phyloP scores from a whole-genome alignment of 495 filamentous ascomycete genomes.

The Penicillium nucicola region DNA sequence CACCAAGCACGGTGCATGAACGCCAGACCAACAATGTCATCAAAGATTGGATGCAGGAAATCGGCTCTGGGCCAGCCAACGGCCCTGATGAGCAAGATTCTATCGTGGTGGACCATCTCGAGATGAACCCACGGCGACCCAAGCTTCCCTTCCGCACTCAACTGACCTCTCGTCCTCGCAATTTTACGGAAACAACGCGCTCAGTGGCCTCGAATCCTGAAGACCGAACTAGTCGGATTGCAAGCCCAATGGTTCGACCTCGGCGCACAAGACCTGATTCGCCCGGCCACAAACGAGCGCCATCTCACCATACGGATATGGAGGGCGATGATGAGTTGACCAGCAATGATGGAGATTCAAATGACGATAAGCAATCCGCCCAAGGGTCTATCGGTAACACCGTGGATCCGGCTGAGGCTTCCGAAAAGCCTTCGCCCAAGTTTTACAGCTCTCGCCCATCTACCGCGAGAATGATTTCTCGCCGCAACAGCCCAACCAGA shows the following conservation, averaged over 20 bases:
- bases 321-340: slow-evolving; percentile 89
- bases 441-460: slow-evolving; percentile 48
- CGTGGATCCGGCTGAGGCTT: slow-evolving; percentile 7
- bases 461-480: slow-evolving; percentile 36
- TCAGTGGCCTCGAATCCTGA: slow-evolving; percentile 60
- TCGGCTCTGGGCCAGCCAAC: slow-evolving; percentile 60
- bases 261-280: slow-evolving; percentile 25
- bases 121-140: slow-evolving; percentile 36
- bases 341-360: slow-evolving; percentile 64
- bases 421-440: slow-evolving; percentile 32
- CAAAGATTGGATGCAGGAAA: slow-evolving; percentile 79
- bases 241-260: slow-evolving; percentile 28
- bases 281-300: slow-evolving; percentile 29
- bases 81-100: slow-evolving; percentile 62
- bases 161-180: slow-evolving; percentile 31
- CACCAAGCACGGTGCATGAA: slow-evolving; percentile 52
- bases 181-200: slow-evolving; percentile 50
- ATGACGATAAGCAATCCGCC: slow-evolving; percentile 23
- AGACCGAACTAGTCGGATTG: slow-evolving; percentile 33
- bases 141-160: slow-evolving; percentile 31
- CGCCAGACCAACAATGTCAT: slow-evolving; percentile 73
- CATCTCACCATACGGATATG: slow-evolving; percentile 63
- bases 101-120: slow-evolving; percentile 55
- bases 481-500: slow-evolving; percentile 37
- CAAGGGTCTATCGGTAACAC: slow-evolving; percentile 35